Conservation (phyloP, 1,284 basidiomycete genomes). For the Marasmius tenuissimus region DNA sequence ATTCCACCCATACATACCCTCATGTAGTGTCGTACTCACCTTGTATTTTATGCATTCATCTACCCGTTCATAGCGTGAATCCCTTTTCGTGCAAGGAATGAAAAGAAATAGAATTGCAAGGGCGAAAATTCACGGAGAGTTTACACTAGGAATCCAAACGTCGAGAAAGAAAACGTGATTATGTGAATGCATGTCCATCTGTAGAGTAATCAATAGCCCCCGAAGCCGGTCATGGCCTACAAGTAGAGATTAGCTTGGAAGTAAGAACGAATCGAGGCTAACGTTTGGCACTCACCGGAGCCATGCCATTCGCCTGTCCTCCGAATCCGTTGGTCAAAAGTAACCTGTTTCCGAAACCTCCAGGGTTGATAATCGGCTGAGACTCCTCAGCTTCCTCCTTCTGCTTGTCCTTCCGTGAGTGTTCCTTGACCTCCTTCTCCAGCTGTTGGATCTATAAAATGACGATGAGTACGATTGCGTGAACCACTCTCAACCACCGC, state of each 20-base stretch:
- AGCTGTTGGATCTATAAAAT: constrained; percentile 59
- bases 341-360: constrained; percentile 56
- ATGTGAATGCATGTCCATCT: constrained; percentile 4
- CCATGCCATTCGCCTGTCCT: constrained; percentile 3
- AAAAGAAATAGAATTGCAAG: background rate
- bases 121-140: background rate
- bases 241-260: too few species aligned
- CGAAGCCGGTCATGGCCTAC: constrained; percentile 8
- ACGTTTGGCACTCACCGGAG: background rate
- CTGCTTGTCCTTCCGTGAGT: constrained; percentile 77
- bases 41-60: background rate
- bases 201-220: constrained; percentile 14
- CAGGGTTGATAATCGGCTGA: constrained; percentile 81
- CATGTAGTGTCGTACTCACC: background rate
- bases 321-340: constrained; percentile 65
- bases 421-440: constrained; percentile 84
- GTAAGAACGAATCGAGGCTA: background rate
- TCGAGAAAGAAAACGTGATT: constrained; percentile 1
- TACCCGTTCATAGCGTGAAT: background rate
- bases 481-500: constrained; percentile 3
- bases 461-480: constrained; percentile 12
- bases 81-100: background rate
- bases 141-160: background rate
- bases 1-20: constrained; percentile 1
- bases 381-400: constrained; percentile 86